phyloP scores from a whole-genome alignment of 768 basidiomycete genomes.

The Russula ochroleuca region DNA sequence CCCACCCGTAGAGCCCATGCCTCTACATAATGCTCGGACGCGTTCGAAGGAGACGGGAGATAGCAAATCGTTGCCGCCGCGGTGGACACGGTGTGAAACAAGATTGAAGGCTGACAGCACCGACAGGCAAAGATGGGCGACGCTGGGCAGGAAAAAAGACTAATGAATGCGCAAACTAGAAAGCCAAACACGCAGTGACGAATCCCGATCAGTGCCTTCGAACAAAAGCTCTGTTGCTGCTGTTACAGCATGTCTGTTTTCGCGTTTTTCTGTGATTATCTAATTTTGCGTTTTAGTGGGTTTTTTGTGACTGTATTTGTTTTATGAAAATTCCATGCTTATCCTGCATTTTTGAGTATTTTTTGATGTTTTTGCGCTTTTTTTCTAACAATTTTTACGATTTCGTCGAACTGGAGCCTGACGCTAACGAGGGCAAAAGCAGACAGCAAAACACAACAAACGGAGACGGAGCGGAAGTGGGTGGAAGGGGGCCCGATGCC shows the following conservation, averaged over 20 bases:
- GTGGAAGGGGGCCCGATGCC: conserved; percentile 4
- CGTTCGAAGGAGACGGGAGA: neutral
- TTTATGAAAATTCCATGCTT: neutral
- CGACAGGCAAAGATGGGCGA: neutral
- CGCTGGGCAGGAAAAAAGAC: neutral
- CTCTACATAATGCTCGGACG: neutral
- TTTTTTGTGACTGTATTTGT: too few species aligned
- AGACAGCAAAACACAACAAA: neutral
- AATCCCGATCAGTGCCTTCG: neutral
- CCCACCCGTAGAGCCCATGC: neutral
- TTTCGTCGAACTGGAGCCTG: neutral
- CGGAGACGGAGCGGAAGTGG: neutral
- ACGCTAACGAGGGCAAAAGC: neutral
- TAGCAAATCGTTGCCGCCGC: neutral
- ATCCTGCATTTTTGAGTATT: neutral
- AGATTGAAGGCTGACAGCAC: neutral
- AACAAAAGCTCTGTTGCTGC: neutral
- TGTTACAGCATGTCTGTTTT: too few species aligned
- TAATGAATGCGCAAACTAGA: neutral
- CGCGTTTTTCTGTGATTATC: too few species aligned
- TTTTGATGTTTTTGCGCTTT: neutral
- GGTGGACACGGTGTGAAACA: neutral
- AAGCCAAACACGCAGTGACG: neutral
- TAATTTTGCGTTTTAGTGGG: too few species aligned
- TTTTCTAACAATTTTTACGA: neutral